These are phyloP conservation scores for Fusarium secorum DNA, from an alignment of 2,329 filamentous ascomycete species.

Conservation along the genomic window DNA sequence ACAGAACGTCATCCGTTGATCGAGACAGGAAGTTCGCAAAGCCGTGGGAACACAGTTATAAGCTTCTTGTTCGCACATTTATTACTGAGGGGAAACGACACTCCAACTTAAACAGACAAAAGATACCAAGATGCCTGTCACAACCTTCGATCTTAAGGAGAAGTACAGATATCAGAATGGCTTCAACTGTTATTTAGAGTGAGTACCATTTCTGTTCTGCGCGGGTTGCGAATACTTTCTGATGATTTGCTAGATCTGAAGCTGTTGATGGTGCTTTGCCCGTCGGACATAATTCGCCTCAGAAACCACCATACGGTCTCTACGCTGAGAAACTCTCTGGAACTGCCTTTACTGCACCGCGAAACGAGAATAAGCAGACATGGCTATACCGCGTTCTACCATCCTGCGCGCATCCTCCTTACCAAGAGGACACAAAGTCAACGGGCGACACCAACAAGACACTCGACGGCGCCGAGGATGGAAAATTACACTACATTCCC, in stretches of 20 bases:
- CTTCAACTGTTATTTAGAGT: constrained; percentile 82
- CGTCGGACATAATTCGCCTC: constrained; percentile 80
- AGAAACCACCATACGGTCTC: constrained; percentile 79
- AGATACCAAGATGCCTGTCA: constrained; percentile 56
- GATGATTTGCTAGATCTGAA: constrained; percentile 66
- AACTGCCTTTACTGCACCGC: constrained; percentile 74
- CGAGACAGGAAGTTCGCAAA: constrained; percentile 19
- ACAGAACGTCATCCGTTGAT: constrained; percentile 33
- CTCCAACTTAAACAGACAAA: background rate
- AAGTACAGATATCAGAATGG: constrained; percentile 81
- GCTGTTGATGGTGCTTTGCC: constrained; percentile 78
- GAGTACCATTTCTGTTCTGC: constrained; percentile 42
- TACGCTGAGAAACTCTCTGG: constrained; percentile 84
- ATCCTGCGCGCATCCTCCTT: constrained; percentile 67
- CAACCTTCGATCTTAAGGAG: constrained; percentile 57
- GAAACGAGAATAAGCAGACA: constrained; percentile 73
- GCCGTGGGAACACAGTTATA: constrained; percentile 33
- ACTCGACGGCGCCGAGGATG: constrained; percentile 30
- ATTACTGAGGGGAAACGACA: background rate
- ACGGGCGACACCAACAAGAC: constrained; percentile 40
- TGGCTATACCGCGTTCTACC: constrained; percentile 77
- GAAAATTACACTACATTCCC: constrained; percentile 56
- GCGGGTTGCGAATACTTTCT: background rate
- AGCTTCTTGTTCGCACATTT: constrained; percentile 26
- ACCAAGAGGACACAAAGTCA: constrained; percentile 53